A percentile compares a stretch with the other conserved stretches of the same genome.
Evolutionary conservation across 2,329 filamentous ascomycete species (phyloP).

Genomic region (Colletotrichum sp.): DNA sequence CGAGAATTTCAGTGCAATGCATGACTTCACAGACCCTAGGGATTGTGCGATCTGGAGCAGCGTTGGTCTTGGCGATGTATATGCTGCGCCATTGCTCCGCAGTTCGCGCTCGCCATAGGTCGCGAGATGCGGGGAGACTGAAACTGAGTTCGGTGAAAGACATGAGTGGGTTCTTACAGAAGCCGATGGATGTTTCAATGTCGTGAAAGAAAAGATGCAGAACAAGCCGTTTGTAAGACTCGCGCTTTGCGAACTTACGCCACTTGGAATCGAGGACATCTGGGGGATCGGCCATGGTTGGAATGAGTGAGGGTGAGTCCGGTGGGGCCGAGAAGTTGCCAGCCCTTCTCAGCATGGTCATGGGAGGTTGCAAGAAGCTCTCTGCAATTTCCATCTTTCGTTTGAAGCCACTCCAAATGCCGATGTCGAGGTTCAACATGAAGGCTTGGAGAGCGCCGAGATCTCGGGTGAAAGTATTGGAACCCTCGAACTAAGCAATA

Average conservation of each 20-base stretch:
- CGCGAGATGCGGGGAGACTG: slow-evolving; percentile 24
- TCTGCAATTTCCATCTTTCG: slow-evolving; percentile 46
- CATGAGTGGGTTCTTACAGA: slow-evolving; percentile 31
- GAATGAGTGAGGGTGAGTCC: neutral
- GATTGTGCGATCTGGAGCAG: neutral
- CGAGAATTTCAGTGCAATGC: slow-evolving; percentile 19
- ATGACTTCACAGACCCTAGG: slow-evolving; percentile 14
- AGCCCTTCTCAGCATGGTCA: slow-evolving; percentile 41
- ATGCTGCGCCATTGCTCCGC: slow-evolving; percentile 30
- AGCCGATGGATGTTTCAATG: slow-evolving; percentile 30
- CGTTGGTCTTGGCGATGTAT: slow-evolving; percentile 10
- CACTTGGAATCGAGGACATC: slow-evolving; percentile 22
- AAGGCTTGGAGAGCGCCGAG: slow-evolving; percentile 37
- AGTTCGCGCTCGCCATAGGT: slow-evolving; percentile 29
- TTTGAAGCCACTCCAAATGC: slow-evolving; percentile 40
- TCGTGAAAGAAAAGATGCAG: slow-evolving; percentile 34
- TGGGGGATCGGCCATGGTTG: slow-evolving; percentile 5
- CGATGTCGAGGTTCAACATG: slow-evolving; percentile 36
- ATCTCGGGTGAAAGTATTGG: slow-evolving; percentile 35
- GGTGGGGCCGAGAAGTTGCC: slow-evolving; percentile 30
- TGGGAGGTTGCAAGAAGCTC: slow-evolving; percentile 36
- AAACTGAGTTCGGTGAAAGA: slow-evolving; percentile 36
- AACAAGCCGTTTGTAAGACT: slow-evolving; percentile 35
- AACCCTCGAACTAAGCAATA: slow-evolving; percentile 32
- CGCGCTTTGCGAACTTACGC: slow-evolving; percentile 30